These are phyloP conservation scores for Annulohypoxylon truncatum DNA, from an alignment of 2,329 filamentous ascomycete genomes.

Conservation along the genomic window DNA sequence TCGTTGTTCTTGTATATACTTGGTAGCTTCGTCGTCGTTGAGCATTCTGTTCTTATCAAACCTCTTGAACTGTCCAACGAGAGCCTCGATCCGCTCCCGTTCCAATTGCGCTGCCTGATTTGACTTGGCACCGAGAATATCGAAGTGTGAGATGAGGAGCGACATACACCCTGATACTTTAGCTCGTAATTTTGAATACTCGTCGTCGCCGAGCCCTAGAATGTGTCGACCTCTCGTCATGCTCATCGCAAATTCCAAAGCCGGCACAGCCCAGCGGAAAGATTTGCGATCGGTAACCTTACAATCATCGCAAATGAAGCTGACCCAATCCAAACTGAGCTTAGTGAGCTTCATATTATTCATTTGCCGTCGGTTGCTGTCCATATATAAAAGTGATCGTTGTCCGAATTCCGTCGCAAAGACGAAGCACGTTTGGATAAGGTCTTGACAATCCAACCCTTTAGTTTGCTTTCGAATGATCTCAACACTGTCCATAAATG, in stretches of 20 bases:
- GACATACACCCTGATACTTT: conserved; percentile 99
- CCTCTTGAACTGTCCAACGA: conserved; percentile 79
- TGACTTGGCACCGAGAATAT: conserved; percentile 97
- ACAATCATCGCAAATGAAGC: conserved; percentile 97
- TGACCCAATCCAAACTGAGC: conserved; percentile 94
- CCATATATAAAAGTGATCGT: conserved; percentile 93
- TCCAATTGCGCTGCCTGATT: conserved; percentile 94
- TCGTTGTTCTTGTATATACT: conserved; percentile 79
- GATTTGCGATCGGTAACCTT: conserved; percentile 93
- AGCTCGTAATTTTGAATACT: conserved; percentile 82
- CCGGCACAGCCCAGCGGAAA: conserved; percentile 96
- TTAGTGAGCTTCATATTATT: conserved; percentile 96
- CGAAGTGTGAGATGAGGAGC: conserved; percentile 95
- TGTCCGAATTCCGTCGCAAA: conserved; percentile 99
- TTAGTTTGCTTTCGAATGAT: conserved; percentile 88
- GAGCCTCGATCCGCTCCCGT: conserved; percentile 85
- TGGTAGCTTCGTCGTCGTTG: conserved; percentile 87
- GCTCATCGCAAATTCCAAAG: conserved; percentile 95
- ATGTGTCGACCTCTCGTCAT: conserved; percentile 97
- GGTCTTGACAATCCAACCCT: conserved; percentile 88
- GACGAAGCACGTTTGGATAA: conserved; percentile 97
- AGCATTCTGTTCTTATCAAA: conserved; percentile 79
- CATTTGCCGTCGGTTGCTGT: conserved; percentile 94
- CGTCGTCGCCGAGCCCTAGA: conserved; percentile 86
- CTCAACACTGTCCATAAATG: conserved; percentile 98